Conservation (phyloP, 2,329 filamentous ascomycete genomes). For the Cercospora nicotianae region DNA sequence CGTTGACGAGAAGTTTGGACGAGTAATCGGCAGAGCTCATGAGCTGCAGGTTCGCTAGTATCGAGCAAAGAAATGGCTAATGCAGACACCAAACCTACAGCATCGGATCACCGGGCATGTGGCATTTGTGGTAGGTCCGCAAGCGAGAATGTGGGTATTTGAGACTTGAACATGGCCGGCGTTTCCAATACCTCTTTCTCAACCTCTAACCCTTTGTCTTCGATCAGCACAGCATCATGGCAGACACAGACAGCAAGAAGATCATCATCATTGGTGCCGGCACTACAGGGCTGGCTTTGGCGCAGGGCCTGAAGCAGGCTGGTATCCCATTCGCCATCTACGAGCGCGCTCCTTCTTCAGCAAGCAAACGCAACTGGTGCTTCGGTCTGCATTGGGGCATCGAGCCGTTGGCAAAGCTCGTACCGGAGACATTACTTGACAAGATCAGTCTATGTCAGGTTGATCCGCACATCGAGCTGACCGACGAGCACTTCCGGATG, state of each 20-base stretch:
- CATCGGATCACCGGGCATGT: background rate
- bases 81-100: background rate
- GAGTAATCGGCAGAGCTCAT: background rate
- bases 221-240: background rate
- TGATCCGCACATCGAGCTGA: conserved; percentile 8
- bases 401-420: conserved; percentile 7
- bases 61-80: background rate
- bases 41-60: background rate
- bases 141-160: background rate
- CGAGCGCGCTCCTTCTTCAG: conserved; percentile 25
- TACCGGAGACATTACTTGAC: conserved; percentile 5
- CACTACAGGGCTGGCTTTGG: conserved; percentile 31
- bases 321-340: conserved; percentile 29
- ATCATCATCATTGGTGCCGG: conserved; percentile 36
- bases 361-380: conserved; percentile 16
- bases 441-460: conserved; percentile 9
- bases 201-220: background rate
- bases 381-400: conserved; percentile 20
- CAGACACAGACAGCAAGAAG: background rate
- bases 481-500: conserved; percentile 3
- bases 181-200: background rate
- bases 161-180: background rate
- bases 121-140: background rate
- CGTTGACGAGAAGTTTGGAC: too few relatives aligned
- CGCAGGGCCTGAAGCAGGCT: conserved; percentile 31